These are phyloP conservation scores for Magnaporthiopsis rhizophila DNA, from an alignment of 2,329 filamentous ascomycete species.

Conservation along the genomic window DNA sequence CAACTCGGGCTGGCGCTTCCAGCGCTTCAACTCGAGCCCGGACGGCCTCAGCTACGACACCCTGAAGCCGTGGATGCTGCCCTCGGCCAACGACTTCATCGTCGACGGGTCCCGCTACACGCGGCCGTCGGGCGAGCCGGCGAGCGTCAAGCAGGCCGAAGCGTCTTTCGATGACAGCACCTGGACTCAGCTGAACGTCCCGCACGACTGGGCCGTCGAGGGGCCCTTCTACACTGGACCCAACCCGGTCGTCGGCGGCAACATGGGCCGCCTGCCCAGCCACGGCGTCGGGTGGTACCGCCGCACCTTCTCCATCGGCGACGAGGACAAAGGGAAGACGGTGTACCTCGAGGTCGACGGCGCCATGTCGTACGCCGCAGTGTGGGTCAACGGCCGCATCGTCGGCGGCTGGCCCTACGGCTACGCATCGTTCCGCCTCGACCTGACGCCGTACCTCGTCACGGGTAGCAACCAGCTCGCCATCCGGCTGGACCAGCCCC, in stretches of 20 bases:
- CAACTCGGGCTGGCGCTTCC: constrained; percentile 26
- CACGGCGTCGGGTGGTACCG: constrained; percentile 47
- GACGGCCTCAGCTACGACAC: constrained; percentile 26
- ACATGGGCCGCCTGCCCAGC: constrained; percentile 35
- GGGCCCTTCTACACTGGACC: constrained; percentile 32
- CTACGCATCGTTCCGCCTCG: constrained; percentile 42
- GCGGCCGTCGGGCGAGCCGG: constrained; percentile 6
- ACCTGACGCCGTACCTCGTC: constrained; percentile 35
- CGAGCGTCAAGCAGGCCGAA: constrained; percentile 10
- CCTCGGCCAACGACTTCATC: constrained; percentile 13
- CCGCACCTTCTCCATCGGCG: constrained; percentile 24
- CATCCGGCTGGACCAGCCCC: constrained; percentile 40
- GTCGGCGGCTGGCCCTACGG: constrained; percentile 43
- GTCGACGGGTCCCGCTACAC: constrained; percentile 7
- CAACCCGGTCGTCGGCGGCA: constrained; percentile 25
- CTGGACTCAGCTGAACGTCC: constrained; percentile 33
- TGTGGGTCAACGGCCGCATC: constrained; percentile 41
- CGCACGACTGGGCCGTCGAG: constrained; percentile 41
- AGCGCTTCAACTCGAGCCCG: constrained; percentile 24
- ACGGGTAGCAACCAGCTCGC: constrained; percentile 33
- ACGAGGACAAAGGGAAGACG: constrained; percentile 25
- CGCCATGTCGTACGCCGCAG: constrained; percentile 40
- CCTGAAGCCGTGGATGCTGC: constrained; percentile 15
- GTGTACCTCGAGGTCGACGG: constrained; percentile 42
- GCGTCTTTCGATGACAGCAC: constrained; percentile 25